Percentiles rank a stretch among this genome's conserved stretches.
Conservation (phyloP, 2,329 filamentous ascomycete species). For the Ramularia endophylla region DNA sequence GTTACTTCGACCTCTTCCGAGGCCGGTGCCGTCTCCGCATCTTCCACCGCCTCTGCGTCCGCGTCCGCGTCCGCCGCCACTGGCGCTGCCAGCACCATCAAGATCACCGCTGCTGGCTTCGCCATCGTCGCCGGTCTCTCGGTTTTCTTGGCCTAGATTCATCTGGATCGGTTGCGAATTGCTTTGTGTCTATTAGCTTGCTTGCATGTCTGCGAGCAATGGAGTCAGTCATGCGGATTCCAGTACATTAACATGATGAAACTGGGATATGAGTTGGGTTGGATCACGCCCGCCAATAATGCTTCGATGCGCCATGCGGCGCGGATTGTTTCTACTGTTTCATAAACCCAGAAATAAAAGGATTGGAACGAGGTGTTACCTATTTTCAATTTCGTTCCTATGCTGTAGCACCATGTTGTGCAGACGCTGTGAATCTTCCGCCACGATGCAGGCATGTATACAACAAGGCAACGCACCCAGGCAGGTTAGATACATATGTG, state of each 20-base stretch:
- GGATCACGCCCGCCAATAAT: too few species aligned
- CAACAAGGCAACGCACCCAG: too few species aligned
- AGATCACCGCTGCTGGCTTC: conserved; percentile 9
- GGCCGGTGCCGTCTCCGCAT: conserved; percentile 5
- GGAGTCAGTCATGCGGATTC: background rate
- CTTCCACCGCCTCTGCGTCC: conserved; percentile 6
- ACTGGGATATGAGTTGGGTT: background rate
- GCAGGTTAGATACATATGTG: too few species aligned
- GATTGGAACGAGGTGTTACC: too few species aligned
- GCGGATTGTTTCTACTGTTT: too few species aligned
- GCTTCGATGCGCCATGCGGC: too few species aligned
- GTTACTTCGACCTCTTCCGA: conserved; percentile 8
- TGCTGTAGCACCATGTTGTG: too few species aligned
- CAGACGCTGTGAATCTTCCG: too few species aligned
- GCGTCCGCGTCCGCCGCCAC: conserved; percentile 3
- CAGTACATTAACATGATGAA: background rate
- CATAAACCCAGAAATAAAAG: too few species aligned
- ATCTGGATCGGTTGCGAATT: background rate
- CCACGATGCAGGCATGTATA: too few species aligned
- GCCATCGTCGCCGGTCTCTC: conserved; percentile 13
- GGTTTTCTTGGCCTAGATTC: conserved; percentile 15
- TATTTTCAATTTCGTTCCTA: too few species aligned
- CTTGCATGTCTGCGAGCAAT: background rate
- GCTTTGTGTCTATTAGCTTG: too few species aligned
- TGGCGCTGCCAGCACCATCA: conserved; percentile 8